Evolutionary conservation across 257 asterid species (phyloP).

Genomic region (Rhazya stricta): DNA sequence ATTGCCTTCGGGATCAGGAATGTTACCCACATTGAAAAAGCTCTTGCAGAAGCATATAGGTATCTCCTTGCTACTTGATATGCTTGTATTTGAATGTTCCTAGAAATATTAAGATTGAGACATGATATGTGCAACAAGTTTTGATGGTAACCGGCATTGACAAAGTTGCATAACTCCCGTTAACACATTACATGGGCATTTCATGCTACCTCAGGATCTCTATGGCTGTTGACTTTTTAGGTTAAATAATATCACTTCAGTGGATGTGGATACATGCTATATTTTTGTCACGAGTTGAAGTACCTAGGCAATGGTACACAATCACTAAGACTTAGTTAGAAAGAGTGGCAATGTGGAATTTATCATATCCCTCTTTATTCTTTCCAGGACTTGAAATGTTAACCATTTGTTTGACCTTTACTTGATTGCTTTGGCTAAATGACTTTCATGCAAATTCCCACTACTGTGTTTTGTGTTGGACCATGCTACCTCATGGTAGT

Average conservation of each 20-base stretch:
- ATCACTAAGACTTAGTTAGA: background rate
- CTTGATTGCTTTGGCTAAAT: background rate
- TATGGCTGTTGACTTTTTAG: background rate
- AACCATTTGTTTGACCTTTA: background rate
- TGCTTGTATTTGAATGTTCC: conserved; percentile 4
- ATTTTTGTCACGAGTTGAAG: background rate
- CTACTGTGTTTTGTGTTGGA: background rate
- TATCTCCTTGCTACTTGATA: conserved; percentile 17
- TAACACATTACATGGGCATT: background rate
- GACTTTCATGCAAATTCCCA: background rate
- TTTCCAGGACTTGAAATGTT: background rate
- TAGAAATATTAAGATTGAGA: background rate
- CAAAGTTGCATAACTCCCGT: background rate
- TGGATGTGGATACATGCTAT: background rate
- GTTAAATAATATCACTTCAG: background rate
- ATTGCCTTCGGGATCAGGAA: conserved; percentile 97
- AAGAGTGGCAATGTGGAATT: background rate
- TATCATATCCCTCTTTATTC: background rate
- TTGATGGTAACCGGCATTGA: background rate
- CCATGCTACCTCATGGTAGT: background rate
- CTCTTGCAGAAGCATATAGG: conserved; percentile 91
- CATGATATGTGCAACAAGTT: background rate
- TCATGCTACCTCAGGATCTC: background rate
- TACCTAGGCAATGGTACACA: background rate
- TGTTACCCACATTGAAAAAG: conserved; percentile 88